Conservation (phyloP, 495 filamentous ascomycete genomes). For the Articulospora tetracladia region DNA sequence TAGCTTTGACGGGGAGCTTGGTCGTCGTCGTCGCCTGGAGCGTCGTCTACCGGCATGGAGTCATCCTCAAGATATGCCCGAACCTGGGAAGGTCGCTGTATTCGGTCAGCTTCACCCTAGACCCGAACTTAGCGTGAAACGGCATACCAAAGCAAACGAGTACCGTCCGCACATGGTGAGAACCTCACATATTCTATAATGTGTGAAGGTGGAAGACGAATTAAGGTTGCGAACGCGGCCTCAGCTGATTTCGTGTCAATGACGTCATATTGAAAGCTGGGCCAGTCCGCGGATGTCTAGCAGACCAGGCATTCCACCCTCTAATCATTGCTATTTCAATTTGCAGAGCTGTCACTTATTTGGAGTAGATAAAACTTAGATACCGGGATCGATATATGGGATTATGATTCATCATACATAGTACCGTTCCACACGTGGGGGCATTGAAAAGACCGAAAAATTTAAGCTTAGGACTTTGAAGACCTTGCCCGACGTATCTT, state of each 20-base stretch:
- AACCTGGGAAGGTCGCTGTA: conserved; percentile 60
- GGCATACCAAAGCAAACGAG: conserved; percentile 69
- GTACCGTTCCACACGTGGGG: no score
- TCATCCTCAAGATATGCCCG: conserved; percentile 66
- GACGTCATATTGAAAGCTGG: no score
- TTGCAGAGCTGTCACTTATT: no score
- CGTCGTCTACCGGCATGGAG: conserved; percentile 73
- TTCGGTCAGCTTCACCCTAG: not conserved
- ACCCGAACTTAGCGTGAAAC: not conserved
- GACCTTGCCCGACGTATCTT: no score
- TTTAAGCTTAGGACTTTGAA: no score
- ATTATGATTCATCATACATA: no score
- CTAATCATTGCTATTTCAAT: no score
- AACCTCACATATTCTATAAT: conserved; percentile 9
- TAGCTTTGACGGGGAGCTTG: conserved; percentile 70
- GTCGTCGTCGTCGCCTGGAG: conserved; percentile 58
- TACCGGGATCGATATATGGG: no score
- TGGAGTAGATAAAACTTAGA: no score
- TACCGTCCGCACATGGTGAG: conserved; percentile 80
- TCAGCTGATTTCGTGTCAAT: not conserved
- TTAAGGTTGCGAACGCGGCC: not conserved
- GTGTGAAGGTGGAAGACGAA: not conserved
- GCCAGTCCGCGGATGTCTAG: no score
- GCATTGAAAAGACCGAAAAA: no score
- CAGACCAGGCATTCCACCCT: no score